Conservation (phyloP, 768 basidiomycete genomes). For the Pleurotus cornucopiae region DNA sequence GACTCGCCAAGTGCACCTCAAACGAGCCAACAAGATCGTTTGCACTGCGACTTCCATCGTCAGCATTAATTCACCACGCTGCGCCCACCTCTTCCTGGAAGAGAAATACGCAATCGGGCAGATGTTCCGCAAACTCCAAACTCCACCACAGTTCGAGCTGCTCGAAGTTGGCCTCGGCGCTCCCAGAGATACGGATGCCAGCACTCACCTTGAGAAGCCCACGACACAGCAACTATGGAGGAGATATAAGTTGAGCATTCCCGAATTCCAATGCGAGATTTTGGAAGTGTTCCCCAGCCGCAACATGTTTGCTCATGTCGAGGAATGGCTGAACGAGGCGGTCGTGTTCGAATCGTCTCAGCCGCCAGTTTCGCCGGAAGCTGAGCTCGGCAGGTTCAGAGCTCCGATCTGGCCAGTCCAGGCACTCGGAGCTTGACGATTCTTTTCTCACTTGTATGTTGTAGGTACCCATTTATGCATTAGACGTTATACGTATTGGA, state of each 20-base stretch:
- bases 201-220: background rate
- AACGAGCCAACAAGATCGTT: constrained; percentile 48
- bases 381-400: too few species aligned
- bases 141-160: constrained; percentile 54
- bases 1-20: constrained; percentile 59
- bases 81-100: constrained; percentile 61
- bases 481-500: too few species aligned
- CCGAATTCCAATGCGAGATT: constrained; percentile 62
- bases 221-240: constrained; percentile 37
- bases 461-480: too few species aligned
- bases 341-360: too few species aligned
- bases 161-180: constrained; percentile 44
- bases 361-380: too few species aligned
- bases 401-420: too few species aligned
- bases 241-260: constrained; percentile 52
- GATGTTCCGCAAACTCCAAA: constrained; percentile 52
- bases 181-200: constrained; percentile 9
- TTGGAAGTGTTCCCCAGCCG: constrained; percentile 65
- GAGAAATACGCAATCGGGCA: constrained; percentile 68
- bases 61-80: constrained; percentile 48
- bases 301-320: constrained; percentile 57
- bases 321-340: constrained; percentile 42
- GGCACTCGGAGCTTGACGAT: too few species aligned
- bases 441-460: too few species aligned
- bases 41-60: constrained; percentile 67